phyloP scores from a whole-genome alignment of 1,139 yeast genomes.

The Scheffersomyces lignicola region DNA sequence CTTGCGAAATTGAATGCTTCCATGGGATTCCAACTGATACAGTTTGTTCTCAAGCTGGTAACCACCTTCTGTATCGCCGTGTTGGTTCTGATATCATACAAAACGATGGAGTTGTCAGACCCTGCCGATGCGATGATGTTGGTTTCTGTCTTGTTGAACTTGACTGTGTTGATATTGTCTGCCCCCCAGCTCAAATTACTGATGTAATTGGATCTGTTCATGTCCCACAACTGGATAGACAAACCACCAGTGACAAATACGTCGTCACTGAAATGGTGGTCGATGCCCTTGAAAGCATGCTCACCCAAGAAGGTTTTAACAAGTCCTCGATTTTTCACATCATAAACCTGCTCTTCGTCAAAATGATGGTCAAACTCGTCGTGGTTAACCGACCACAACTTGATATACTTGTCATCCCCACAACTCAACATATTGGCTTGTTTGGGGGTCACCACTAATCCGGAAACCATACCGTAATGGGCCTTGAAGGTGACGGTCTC shows the following conservation, averaged over 20 bases:
- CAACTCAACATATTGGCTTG: slow-evolving; percentile 69
- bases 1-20: slow-evolving; percentile 93
- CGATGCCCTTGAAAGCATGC: slow-evolving; percentile 81
- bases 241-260: slow-evolving; percentile 93
- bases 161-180: slow-evolving; percentile 79
- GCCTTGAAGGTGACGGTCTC: slow-evolving; percentile 81
- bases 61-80: slow-evolving; percentile 90
- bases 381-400: slow-evolving; percentile 69
- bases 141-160: slow-evolving; percentile 88
- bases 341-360: slow-evolving; percentile 38
- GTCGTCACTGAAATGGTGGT: slow-evolving; percentile 76
- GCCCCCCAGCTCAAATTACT: slow-evolving; percentile 93
- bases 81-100: slow-evolving; percentile 90
- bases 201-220: slow-evolving; percentile 71
- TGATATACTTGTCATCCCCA: slow-evolving; percentile 88
- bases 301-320: slow-evolving; percentile 80
- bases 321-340: slow-evolving; percentile 43
- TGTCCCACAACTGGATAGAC: slow-evolving; percentile 86
- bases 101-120: slow-evolving; percentile 83
- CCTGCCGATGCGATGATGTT: slow-evolving; percentile 90
- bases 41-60: slow-evolving; percentile 79
- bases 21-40: slow-evolving; percentile 96
- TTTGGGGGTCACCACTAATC: slow-evolving; percentile 75
- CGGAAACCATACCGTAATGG: slow-evolving; percentile 88
- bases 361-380: slow-evolving; percentile 39